Evolutionary conservation across 2,329 filamentous ascomycete species (phyloP).

Genomic region (Metarhizium robertsii): DNA sequence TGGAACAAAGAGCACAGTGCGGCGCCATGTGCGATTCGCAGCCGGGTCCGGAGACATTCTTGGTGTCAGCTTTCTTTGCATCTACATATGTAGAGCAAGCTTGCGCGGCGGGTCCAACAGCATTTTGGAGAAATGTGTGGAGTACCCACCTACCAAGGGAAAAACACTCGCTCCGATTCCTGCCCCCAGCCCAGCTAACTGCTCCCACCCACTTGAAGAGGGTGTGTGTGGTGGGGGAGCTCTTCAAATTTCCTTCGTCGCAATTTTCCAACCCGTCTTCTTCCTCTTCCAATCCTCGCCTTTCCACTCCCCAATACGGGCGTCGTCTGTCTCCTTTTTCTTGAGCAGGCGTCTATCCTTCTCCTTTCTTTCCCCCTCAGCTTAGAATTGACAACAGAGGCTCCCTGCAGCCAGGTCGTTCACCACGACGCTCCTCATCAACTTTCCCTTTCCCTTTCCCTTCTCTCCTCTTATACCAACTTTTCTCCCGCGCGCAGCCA

Average conservation of each 20-base stretch:
- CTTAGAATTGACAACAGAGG: constrained; percentile 19
- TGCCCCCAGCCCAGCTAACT: not conserved
- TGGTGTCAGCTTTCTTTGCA: constrained; percentile 13
- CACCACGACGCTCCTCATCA: constrained; percentile 34
- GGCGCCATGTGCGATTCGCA: not conserved
- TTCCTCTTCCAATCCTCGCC: constrained; percentile 10
- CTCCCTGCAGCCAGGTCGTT: constrained; percentile 31
- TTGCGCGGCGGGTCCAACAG: not conserved
- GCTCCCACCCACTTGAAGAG: not conserved
- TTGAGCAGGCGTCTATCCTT: constrained; percentile 15
- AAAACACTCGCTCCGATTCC: constrained; percentile 4
- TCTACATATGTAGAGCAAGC: not conserved
- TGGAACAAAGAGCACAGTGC: not conserved
- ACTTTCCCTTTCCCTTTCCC: constrained; percentile 21
- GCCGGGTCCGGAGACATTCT: not conserved
- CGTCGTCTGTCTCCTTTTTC: constrained; percentile 6
- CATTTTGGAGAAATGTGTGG: not conserved
- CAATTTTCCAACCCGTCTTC: constrained; percentile 13
- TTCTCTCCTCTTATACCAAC: constrained; percentile 46
- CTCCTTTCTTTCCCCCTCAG: constrained; percentile 3
- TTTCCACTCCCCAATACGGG: not conserved
- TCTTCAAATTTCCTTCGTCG: constrained; percentile 20
- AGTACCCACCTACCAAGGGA: not conserved
- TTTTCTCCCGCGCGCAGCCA: constrained; percentile 52
- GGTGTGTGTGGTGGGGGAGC: constrained; percentile 9